phyloP scores from a whole-genome alignment of 345 rosid species.

The Sisymbrium irio region DNA sequence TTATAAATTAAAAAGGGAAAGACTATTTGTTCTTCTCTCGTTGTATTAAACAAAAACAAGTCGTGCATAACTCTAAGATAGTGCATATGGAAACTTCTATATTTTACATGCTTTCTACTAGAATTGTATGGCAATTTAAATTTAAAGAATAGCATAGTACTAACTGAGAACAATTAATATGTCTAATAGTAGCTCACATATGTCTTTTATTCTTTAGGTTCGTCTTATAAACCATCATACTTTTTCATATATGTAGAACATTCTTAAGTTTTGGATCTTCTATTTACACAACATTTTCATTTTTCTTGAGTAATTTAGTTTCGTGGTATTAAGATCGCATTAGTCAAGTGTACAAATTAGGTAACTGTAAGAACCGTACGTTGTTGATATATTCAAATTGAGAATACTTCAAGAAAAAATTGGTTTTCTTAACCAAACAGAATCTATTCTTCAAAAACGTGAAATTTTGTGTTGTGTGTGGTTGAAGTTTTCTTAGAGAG shows the following conservation, averaged over 20 bases:
- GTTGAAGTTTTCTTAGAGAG: background rate
- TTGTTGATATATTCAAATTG: background rate
- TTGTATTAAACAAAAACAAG: background rate
- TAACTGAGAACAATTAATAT: background rate
- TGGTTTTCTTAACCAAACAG: background rate
- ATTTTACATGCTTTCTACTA: background rate
- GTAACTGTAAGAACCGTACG: background rate
- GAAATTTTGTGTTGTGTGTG: background rate
- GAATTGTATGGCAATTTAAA: background rate
- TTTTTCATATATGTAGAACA: background rate
- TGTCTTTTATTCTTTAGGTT: background rate
- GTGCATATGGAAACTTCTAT: constrained; percentile 1
- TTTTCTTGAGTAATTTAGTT: background rate
- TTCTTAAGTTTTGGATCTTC: background rate
- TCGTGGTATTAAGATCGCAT: background rate
- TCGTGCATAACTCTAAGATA: background rate
- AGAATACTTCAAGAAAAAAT: no score
- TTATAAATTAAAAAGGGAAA: background rate
- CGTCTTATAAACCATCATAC: background rate
- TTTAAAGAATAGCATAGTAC: background rate
- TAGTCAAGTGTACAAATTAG: background rate
- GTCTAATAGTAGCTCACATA: background rate
- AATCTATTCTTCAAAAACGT: background rate
- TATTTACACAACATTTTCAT: background rate
- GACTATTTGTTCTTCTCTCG: background rate